Conservation (phyloP, 805 yeast species). For the Teunomyces gatunensis region DNA sequence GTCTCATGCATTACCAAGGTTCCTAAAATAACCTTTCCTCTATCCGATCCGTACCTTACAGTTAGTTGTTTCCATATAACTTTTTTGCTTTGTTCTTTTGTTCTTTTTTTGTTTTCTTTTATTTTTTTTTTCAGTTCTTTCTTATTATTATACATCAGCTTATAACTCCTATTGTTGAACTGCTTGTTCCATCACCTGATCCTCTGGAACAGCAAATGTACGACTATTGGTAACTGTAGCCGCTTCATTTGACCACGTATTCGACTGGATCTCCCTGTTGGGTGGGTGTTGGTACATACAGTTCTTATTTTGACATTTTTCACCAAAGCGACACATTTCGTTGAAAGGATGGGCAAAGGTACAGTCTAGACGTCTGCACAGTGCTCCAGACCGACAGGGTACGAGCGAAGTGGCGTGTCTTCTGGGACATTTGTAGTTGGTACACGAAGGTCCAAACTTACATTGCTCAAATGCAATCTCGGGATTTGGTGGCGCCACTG, state of each 20-base stretch:
- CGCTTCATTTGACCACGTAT: slow-evolving; percentile 35
- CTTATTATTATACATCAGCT: slow-evolving; percentile 3
- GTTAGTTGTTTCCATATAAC: background rate
- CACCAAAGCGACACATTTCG: slow-evolving; percentile 79
- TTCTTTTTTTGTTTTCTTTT: slow-evolving; percentile 6
- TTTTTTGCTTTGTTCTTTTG: slow-evolving; percentile 6
- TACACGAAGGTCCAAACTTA: slow-evolving; percentile 73
- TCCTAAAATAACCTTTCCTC: background rate
- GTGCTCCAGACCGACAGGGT: slow-evolving; percentile 78
- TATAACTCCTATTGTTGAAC: slow-evolving; percentile 11
- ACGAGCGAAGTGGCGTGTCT: slow-evolving; percentile 78
- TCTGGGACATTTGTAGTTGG: slow-evolving; percentile 73
- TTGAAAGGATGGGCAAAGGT: slow-evolving; percentile 76
- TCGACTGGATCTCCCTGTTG: slow-evolving; percentile 48
- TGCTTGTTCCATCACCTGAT: slow-evolving; percentile 59
- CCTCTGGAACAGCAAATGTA: slow-evolving; percentile 75
- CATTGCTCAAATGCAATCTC: slow-evolving; percentile 75
- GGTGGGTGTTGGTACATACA: slow-evolving; percentile 82
- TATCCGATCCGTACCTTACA: background rate
- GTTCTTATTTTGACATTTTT: slow-evolving; percentile 64
- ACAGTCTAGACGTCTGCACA: slow-evolving; percentile 79
- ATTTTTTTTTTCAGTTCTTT: background rate
- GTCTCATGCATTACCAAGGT: background rate
- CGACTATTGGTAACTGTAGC: slow-evolving; percentile 52
- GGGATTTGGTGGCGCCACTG: slow-evolving; percentile 15